Percentiles rank a stretch among this genome's conserved stretches.
Conservation (phyloP, 345 rosid species). For the Cardamine chenopodiifolia region DNA sequence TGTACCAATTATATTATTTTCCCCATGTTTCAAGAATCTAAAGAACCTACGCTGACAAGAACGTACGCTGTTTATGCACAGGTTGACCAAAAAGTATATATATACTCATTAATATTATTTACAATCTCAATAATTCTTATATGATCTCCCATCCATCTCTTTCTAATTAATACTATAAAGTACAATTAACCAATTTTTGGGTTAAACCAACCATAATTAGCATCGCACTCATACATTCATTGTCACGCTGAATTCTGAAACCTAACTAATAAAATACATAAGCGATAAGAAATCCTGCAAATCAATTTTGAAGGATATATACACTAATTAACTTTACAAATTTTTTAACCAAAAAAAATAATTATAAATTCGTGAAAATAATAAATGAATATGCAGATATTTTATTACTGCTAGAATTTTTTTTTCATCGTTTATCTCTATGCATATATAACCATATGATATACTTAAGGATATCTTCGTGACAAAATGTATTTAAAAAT, state of each 20-base stretch:
- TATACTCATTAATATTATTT: slow-evolving; percentile 16
- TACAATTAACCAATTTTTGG: background rate
- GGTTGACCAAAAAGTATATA: slow-evolving; percentile 33
- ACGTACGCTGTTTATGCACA: slow-evolving; percentile 45
- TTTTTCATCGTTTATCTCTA: background rate
- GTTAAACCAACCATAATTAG: slow-evolving; percentile 3
- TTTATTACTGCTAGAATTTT: background rate
- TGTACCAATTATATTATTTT: background rate
- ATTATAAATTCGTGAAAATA: too few relatives aligned
- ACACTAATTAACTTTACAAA: too few relatives aligned
- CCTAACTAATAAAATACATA: background rate
- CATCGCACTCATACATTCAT: slow-evolving; percentile 11
- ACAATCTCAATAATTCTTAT: slow-evolving; percentile 14
- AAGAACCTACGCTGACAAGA: slow-evolving; percentile 42
- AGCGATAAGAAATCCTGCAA: background rate
- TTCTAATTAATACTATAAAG: background rate
- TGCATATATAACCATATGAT: background rate
- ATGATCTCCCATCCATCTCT: background rate
- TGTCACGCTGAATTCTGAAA: slow-evolving; percentile 1
- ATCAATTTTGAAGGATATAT: too few relatives aligned
- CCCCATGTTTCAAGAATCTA: slow-evolving; percentile 26
- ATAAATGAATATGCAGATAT: background rate
- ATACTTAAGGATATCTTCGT: background rate
- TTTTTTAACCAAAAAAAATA: too few relatives aligned
- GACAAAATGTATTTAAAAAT: background rate